Evolutionary conservation across 768 basidiomycete species (phyloP).

Genomic region (Russula sp.): DNA sequence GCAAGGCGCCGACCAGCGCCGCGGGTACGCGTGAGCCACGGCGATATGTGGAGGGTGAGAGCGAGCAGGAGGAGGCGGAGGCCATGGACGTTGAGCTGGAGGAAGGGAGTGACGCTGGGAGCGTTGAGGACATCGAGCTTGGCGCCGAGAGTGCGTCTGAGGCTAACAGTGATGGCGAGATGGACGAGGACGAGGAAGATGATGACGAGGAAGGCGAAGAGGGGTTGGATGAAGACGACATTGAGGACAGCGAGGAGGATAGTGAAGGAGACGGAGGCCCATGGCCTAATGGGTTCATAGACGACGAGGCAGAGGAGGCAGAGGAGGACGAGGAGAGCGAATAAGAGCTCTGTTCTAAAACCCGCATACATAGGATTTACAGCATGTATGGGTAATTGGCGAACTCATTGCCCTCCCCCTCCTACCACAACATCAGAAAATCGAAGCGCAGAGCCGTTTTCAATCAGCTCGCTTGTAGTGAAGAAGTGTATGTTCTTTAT

Average conservation of each 20-base stretch:
- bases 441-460: too few relatives aligned
- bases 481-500: too few relatives aligned
- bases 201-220: conserved; percentile 52
- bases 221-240: conserved; percentile 39
- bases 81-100: conserved; percentile 43
- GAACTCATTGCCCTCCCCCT: too few relatives aligned
- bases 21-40: conserved; percentile 28
- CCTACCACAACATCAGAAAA: too few relatives aligned
- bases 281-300: conserved; percentile 31
- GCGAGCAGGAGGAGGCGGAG: conserved; percentile 53
- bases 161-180: conserved; percentile 42
- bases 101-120: conserved; percentile 59
- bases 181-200: conserved; percentile 38
- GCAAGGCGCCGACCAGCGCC: conserved; percentile 31
- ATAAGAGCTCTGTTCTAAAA: neutral
- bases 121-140: conserved; percentile 72
- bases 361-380: too few relatives aligned
- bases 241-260: conserved; percentile 53
- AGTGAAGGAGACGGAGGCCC: conserved; percentile 28
- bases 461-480: too few relatives aligned
- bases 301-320: conserved; percentile 57
- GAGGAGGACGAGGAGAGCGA: conserved; percentile 38
- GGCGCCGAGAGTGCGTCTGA: conserved; percentile 55
- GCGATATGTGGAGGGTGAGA: conserved; percentile 75
- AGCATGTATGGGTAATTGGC: too few relatives aligned